These are phyloP conservation scores for Penicillium goetzii DNA, from an alignment of 495 filamentous ascomycete genomes.

Conservation along the genomic window DNA sequence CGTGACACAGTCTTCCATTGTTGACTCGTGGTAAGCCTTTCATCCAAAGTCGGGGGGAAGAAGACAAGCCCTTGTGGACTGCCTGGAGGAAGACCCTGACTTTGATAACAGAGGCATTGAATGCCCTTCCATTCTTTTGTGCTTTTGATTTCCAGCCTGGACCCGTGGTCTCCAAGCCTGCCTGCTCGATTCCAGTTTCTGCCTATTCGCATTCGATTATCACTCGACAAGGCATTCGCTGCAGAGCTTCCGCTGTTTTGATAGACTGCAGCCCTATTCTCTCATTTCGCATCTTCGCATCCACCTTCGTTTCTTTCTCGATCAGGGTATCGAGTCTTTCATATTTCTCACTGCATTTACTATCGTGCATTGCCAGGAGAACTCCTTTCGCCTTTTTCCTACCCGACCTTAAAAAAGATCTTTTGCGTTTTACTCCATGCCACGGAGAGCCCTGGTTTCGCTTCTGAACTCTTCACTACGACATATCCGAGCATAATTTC, in stretches of 20 bases:
- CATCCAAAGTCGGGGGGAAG: neutral
- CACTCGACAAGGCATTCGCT: constrained; percentile 20
- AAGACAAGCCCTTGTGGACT: neutral
- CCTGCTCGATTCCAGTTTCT: constrained; percentile 21
- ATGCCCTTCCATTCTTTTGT: constrained; percentile 38
- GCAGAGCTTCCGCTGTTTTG: constrained; percentile 12
- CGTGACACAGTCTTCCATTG: constrained; percentile 9
- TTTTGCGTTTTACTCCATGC: constrained; percentile 8
- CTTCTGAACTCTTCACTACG: neutral
- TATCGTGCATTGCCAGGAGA: constrained; percentile 1
- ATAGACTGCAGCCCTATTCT: constrained; percentile 16
- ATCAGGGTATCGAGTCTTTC: constrained; percentile 25
- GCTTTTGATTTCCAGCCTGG: constrained; percentile 18
- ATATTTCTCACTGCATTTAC: neutral
- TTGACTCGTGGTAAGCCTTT: constrained; percentile 18
- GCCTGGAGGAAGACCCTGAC: neutral
- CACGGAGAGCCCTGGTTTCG: neutral
- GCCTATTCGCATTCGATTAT: constrained; percentile 15
- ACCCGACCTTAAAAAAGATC: neutral
- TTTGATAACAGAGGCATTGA: constrained; percentile 43
- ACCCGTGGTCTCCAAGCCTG: constrained; percentile 14
- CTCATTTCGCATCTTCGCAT: constrained; percentile 12
- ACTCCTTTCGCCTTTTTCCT: neutral
- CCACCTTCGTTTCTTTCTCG: constrained; percentile 22
- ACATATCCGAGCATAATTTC: constrained; percentile 2